Conservation (phyloP, 2,329 filamentous ascomycete species). For the Coniochaeta prunicola region DNA sequence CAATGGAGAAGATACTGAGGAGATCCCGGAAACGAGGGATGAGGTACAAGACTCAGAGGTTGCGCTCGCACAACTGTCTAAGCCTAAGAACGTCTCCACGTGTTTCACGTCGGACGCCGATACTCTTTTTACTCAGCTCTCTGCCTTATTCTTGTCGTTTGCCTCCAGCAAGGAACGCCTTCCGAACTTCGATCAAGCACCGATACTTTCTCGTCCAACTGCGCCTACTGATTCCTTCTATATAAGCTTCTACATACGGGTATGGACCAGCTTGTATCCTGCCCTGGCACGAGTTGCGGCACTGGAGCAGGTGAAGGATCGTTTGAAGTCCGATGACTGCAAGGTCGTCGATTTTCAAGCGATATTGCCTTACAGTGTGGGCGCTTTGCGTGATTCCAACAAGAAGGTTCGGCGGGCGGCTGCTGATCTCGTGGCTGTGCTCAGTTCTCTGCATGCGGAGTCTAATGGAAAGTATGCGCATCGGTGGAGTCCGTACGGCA, state of each 20-base stretch:
- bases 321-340: conserved; percentile 43
- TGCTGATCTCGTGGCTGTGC: conserved; percentile 53
- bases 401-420: conserved; percentile 71
- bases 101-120: conserved; percentile 46
- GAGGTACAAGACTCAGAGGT: conserved; percentile 27
- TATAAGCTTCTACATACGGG: conserved; percentile 66
- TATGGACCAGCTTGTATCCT: conserved; percentile 68
- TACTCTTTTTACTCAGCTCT: conserved; percentile 50
- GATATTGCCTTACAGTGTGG: conserved; percentile 73
- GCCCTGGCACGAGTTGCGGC: conserved; percentile 62
- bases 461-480: conserved; percentile 5
- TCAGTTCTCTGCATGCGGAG: conserved; percentile 41
- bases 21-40: conserved; percentile 13
- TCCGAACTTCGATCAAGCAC: conserved; percentile 43
- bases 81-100: conserved; percentile 24
- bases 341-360: conserved; percentile 62
- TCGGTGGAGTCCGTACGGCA: background rate
- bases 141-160: conserved; percentile 49
- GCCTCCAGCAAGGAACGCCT: conserved; percentile 37
- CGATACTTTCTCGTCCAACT: conserved; percentile 45
- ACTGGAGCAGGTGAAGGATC: conserved; percentile 54
- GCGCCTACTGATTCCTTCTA: conserved; percentile 59
- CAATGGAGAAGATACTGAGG: conserved; percentile 31
- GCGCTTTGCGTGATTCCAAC: conserved; percentile 67
- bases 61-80: conserved; percentile 30